Evolutionary conservation across 2,329 filamentous ascomycete species (phyloP).

Genomic region (Diaporthe vexans): DNA sequence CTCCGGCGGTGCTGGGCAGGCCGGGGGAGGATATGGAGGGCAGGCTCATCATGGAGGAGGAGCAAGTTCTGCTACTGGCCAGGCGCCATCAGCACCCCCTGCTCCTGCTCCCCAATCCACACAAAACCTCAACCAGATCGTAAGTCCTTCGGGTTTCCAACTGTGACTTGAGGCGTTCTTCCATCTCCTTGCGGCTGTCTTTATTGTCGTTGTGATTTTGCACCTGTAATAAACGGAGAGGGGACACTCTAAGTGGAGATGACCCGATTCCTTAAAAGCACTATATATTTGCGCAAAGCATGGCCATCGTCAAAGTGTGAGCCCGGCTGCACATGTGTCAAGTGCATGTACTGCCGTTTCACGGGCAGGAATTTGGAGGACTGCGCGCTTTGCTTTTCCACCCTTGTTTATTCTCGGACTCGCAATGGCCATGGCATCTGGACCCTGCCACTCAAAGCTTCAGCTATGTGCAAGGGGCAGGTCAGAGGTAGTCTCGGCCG

Average conservation of each 20-base stretch:
- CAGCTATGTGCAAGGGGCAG: too few species aligned
- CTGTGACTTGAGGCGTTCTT: not conserved
- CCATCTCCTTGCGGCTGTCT: not conserved
- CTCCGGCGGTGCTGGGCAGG: constrained; percentile 34
- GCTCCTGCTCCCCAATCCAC: constrained; percentile 87
- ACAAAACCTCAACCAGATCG: constrained; percentile 95
- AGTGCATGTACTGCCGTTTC: not conserved
- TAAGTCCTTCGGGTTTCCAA: constrained; percentile 65
- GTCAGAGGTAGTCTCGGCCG: not conserved
- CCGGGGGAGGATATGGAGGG: constrained; percentile 39
- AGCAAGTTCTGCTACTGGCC: constrained; percentile 15
- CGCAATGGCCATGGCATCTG: not conserved
- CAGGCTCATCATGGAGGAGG: constrained; percentile 38
- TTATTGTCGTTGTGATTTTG: too few species aligned
- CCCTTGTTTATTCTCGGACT: not conserved
- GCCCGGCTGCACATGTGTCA: not conserved
- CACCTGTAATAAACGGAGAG: not conserved
- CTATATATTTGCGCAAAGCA: too few species aligned
- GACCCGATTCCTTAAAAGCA: not conserved
- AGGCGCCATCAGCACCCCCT: constrained; percentile 50
- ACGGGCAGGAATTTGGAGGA: not conserved
- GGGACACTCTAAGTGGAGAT: not conserved
- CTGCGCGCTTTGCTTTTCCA: not conserved
- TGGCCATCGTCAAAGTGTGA: not conserved
- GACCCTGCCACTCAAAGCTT: not conserved